These are phyloP conservation scores for Fraxinus americana DNA, from an alignment of 257 asterid species.

Conservation along the genomic window DNA sequence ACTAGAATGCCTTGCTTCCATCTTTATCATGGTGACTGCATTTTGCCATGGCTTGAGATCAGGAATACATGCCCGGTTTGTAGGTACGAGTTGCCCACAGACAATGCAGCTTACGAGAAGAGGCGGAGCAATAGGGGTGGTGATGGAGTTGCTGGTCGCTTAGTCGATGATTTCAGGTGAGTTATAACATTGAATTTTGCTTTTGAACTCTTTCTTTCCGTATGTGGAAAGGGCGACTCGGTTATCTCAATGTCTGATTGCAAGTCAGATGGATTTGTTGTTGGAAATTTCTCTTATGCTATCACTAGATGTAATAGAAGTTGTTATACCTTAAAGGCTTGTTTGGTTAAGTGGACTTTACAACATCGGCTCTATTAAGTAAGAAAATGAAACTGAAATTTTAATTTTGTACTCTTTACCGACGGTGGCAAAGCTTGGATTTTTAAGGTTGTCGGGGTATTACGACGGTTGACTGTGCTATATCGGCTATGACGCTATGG, in stretches of 20 bases:
- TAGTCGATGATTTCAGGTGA: conserved; percentile 46
- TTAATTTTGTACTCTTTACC: not conserved
- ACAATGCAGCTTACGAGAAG: conserved; percentile 73
- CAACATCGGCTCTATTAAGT: not conserved
- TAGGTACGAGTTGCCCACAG: conserved; percentile 86
- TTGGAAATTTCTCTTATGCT: conserved; percentile 25
- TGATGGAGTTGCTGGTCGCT: conserved; percentile 32
- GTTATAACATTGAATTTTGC: conserved; percentile 51
- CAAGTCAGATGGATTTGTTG: conserved; percentile 24
- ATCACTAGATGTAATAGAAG: conserved; percentile 20
- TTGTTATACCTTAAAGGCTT: not conserved
- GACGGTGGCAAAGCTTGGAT: too few relatives aligned
- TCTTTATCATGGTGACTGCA: conserved; percentile 73
- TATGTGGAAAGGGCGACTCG: conserved; percentile 25
- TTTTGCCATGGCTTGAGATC: conserved; percentile 76
- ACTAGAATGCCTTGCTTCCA: conserved; percentile 78
- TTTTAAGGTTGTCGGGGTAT: too few relatives aligned
- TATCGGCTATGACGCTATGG: too few relatives aligned
- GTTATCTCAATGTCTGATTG: conserved; percentile 28
- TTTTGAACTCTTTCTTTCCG: conserved; percentile 27
- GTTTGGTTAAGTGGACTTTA: too few relatives aligned
- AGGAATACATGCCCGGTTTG: conserved; percentile 92
- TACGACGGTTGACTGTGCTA: too few relatives aligned
- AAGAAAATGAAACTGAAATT: not conserved
- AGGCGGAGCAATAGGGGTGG: conserved; percentile 46